Conservation (phyloP, 805 yeast species). For the Wickerhamomyces bisporus region DNA sequence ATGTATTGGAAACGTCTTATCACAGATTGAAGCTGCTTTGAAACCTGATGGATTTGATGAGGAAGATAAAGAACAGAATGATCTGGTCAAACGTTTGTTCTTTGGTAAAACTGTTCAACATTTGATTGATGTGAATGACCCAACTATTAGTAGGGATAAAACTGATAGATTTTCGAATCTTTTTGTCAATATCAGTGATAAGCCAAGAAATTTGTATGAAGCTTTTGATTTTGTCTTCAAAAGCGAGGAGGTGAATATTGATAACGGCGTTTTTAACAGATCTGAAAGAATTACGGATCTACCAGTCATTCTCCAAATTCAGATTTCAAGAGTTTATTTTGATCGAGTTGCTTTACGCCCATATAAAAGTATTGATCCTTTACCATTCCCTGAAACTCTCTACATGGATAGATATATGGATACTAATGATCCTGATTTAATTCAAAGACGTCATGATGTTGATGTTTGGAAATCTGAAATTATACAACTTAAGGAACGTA, state of each 20-base stretch:
- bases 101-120: constrained; percentile 83
- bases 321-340: constrained; percentile 89
- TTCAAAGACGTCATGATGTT: constrained; percentile 50
- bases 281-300: constrained; percentile 63
- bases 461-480: constrained; percentile 55
- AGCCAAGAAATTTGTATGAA: constrained; percentile 84
- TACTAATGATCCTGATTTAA: constrained; percentile 51
- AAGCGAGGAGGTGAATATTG: constrained; percentile 61
- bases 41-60: constrained; percentile 59
- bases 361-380: constrained; percentile 75
- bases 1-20: constrained; percentile 89
- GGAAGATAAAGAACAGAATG: constrained; percentile 75
- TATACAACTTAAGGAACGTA: constrained; percentile 36
- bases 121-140: constrained; percentile 44
- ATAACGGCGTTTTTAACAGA: constrained; percentile 67
- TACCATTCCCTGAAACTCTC: constrained; percentile 71
- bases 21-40: constrained; percentile 85
- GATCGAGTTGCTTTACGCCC: constrained; percentile 70
- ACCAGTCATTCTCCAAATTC: constrained; percentile 85
- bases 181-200: constrained; percentile 81
- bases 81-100: constrained; percentile 72
- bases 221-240: constrained; percentile 82
- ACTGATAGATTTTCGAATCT: constrained; percentile 76
- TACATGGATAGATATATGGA: constrained; percentile 87
- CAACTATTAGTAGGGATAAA: constrained; percentile 39